phyloP scores from a whole-genome alignment of 768 basidiomycete genomes.

The Auricularia auricula-judae region DNA sequence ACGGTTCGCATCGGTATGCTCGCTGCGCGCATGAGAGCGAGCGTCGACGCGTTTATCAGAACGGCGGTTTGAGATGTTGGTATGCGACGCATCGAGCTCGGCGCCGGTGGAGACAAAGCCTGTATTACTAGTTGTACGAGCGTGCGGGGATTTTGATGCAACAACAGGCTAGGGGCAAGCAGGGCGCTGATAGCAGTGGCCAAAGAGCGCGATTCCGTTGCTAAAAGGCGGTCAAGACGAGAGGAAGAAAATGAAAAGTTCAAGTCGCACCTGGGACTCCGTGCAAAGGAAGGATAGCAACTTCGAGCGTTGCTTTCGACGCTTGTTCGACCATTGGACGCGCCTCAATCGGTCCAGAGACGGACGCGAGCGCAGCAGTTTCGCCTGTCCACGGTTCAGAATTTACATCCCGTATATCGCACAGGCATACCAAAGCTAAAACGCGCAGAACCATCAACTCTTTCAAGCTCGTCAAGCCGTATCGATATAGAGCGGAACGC shows the following conservation, averaged over 20 bases:
- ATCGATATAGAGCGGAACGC: slow-evolving; percentile 28
- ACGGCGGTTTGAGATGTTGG: slow-evolving; percentile 44
- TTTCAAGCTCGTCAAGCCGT: slow-evolving; percentile 48
- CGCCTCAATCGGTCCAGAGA: slow-evolving; percentile 76
- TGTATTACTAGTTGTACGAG: slow-evolving; percentile 74
- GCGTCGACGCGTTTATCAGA: slow-evolving; percentile 57
- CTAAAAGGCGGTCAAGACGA: slow-evolving; percentile 7
- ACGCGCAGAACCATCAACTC: slow-evolving; percentile 67
- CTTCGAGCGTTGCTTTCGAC: slow-evolving; percentile 64
- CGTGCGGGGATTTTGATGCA: slow-evolving; percentile 58
- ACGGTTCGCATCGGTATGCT: slow-evolving; percentile 67
- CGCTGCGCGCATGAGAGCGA: slow-evolving; percentile 57
- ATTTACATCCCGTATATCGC: background rate
- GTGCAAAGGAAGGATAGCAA: slow-evolving; percentile 57
- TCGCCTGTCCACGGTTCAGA: slow-evolving; percentile 20
- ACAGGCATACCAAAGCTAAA: slow-evolving; percentile 47
- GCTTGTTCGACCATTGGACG: slow-evolving; percentile 58
- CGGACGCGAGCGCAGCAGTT: slow-evolving; percentile 46
- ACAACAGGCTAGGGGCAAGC: slow-evolving; percentile 51
- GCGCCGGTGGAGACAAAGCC: slow-evolving; percentile 25
- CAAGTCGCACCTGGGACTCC: slow-evolving; percentile 38
- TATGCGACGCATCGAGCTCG: slow-evolving; percentile 6
- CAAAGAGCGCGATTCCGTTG: slow-evolving; percentile 54
- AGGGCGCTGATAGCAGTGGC: slow-evolving; percentile 42
- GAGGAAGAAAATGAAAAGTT: background rate